Base-by-base conservation (phyloP, 2,329 filamentous ascomycete species). In the Tolypocladium sp. region DNA sequence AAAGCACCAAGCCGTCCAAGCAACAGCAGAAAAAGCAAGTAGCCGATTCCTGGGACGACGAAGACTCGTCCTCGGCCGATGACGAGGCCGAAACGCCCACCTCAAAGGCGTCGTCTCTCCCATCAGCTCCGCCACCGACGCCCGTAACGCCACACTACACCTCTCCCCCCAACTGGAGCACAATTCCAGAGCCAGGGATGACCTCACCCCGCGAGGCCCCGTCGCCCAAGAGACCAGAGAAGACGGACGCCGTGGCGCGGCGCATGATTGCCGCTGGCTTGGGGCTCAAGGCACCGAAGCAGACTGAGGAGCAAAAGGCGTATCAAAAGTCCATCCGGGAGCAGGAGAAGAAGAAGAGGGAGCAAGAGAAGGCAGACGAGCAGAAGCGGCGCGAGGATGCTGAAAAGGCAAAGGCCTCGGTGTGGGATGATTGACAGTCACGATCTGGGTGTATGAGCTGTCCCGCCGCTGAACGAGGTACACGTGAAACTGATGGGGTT, bases 191-290 rank as follows among this genome's bases (percentile, higher is more conserved):
- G 5, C 12, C 49, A 30, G 44, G 25, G 6, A 46, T 35, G 17
- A 30, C 46, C 37, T 44, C 57, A 10, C 42, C 59, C 3, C 53
- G 55, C 7, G 63, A 67, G 37, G 69, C 67, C 17, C 64, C 66
- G 6, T 38, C 63, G 12, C 54, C 61, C 3, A 64, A 66, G 59
- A 77, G 90, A 44, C 93, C 92, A 0, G 92, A 96, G 75, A 99
- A 96, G 79, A 95, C 92, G 62, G 95, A 95, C 62, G 91, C 92
- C 0, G 91, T 96, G 44, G 94, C 94, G 6, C 84, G 89, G 62
- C 81, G 94, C 60, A 82, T 99, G 83, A 97, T 99, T 71, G 92
- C 91, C 0, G 90, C 89, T 4, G 92, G 90, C 0, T 76, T 97
- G 64, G 94, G 94, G 1, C 83, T 97, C 58, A 85, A 87, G 68